Percentiles rank a stretch among this genome's conserved stretches.
Conservation (phyloP, 768 basidiomycete species). For the Phylloporus rhodoxanthus region DNA sequence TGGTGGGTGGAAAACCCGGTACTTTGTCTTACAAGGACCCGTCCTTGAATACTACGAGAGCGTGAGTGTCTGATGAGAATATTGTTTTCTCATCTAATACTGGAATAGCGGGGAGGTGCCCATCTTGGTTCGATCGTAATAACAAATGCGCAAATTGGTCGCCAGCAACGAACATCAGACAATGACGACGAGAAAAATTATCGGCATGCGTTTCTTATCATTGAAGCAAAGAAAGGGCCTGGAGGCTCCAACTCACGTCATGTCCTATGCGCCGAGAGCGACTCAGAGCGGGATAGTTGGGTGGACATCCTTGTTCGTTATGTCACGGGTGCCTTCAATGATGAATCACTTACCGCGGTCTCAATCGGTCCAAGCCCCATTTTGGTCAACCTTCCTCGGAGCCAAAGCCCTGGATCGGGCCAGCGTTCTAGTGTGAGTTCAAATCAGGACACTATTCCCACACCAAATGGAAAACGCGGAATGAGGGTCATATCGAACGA, state of each 20-base stretch:
- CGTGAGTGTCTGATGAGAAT: constrained; percentile 48
- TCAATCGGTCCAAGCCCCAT: constrained; percentile 31
- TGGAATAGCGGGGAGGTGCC: constrained; percentile 72
- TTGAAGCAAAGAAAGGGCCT: constrained; percentile 76
- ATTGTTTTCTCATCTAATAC: constrained; percentile 9
- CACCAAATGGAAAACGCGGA: constrained; percentile 29
- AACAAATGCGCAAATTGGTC: constrained; percentile 92
- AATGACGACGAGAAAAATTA: constrained; percentile 88
- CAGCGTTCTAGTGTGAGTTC: constrained; percentile 57
- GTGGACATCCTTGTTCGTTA: constrained; percentile 90
- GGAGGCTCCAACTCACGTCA: constrained; percentile 71
- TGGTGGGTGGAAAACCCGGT: constrained; percentile 96
- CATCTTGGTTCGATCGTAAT: constrained; percentile 88
- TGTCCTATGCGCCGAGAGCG: constrained; percentile 95
- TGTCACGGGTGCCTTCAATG: constrained; percentile 74
- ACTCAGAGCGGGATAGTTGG: constrained; percentile 89
- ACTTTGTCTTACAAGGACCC: constrained; percentile 88
- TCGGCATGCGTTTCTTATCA: constrained; percentile 94
- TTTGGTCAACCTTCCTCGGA: constrained; percentile 21
- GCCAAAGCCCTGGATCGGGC: constrained; percentile 25
- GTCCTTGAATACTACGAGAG: constrained; percentile 92
- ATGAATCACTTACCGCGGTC: constrained; percentile 49
- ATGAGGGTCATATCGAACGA: constrained; percentile 50
- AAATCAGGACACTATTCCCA: constrained; percentile 23
- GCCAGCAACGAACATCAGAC: constrained; percentile 68